Conservation (phyloP, 148 eudicot species). For the Amaranthus cruentus region DNA sequence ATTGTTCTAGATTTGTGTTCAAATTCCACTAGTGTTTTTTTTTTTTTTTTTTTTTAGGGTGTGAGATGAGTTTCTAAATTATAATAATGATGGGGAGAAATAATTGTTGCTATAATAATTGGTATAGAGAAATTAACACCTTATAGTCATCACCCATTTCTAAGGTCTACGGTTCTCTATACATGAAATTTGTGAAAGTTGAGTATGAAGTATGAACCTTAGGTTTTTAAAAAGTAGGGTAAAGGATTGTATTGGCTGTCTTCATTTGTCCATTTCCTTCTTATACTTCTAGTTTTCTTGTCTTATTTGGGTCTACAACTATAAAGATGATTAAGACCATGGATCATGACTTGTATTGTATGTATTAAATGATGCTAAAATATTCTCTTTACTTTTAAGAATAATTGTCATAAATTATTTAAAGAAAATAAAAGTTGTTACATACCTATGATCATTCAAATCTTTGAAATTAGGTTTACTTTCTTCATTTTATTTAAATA, state of each 20-base stretch:
- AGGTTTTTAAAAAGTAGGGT: neutral
- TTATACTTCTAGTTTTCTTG: constrained; percentile 13
- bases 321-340: constrained; percentile 5
- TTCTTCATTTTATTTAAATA: too few species aligned
- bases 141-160: constrained; percentile 10
- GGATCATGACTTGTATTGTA: neutral
- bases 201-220: neutral
- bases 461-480: neutral
- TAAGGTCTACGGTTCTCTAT: constrained; percentile 15
- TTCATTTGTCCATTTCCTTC: constrained; percentile 3
- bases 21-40: too few species aligned
- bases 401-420: neutral
- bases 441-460: neutral
- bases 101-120: neutral
- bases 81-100: neutral
- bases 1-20: too few species aligned
- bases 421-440: neutral
- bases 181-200: neutral
- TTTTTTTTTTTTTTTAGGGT: neutral
- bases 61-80: neutral
- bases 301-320: constrained; percentile 15
- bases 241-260: neutral
- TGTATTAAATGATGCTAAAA: neutral
- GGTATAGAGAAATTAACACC: constrained; percentile 12
- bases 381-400: constrained; percentile 13